Evolutionary conservation across 2,329 filamentous ascomycete genomes (phyloP).

Genomic region (Massarina eburnea): DNA sequence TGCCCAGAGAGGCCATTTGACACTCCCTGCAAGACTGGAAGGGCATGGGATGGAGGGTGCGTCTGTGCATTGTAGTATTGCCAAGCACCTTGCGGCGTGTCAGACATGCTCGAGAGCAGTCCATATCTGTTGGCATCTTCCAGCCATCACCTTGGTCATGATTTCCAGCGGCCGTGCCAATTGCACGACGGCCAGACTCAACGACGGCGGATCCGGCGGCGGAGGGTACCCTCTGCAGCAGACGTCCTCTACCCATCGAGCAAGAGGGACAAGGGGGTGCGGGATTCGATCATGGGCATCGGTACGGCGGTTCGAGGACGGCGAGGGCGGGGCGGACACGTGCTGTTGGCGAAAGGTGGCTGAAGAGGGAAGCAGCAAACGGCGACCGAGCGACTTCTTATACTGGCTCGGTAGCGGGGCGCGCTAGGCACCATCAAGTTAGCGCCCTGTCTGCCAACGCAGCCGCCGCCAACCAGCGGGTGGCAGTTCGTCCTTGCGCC

Average conservation of each 20-base stretch:
- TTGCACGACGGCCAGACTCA: constrained; percentile 1
- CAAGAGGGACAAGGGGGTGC: neutral
- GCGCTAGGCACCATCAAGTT: neutral
- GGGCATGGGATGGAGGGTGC: constrained; percentile 16
- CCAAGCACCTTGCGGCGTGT: constrained; percentile 31
- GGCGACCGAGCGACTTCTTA: neutral
- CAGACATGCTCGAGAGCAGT: constrained; percentile 13
- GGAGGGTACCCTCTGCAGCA: constrained; percentile 8
- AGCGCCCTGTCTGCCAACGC: neutral
- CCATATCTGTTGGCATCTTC: constrained; percentile 24
- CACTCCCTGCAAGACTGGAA: no score
- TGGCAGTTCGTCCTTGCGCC: no score
- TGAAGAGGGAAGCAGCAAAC: neutral
- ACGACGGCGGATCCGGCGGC: neutral
- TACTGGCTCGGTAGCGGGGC: neutral
- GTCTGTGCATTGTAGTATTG: constrained; percentile 21
- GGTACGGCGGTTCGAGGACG: neutral
- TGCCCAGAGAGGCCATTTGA: no score
- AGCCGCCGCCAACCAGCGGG: no score
- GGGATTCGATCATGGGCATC: no score
- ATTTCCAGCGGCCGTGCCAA: neutral
- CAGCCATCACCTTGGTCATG: neutral
- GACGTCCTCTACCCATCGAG: constrained; percentile 1
- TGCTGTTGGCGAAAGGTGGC: neutral
- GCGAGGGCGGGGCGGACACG: neutral